Evolutionary conservation across 352 stramenopile species (phyloP), one percentile per base, ranked within the genome.

Genomic region (Phytopythium ostracodes): DNA sequence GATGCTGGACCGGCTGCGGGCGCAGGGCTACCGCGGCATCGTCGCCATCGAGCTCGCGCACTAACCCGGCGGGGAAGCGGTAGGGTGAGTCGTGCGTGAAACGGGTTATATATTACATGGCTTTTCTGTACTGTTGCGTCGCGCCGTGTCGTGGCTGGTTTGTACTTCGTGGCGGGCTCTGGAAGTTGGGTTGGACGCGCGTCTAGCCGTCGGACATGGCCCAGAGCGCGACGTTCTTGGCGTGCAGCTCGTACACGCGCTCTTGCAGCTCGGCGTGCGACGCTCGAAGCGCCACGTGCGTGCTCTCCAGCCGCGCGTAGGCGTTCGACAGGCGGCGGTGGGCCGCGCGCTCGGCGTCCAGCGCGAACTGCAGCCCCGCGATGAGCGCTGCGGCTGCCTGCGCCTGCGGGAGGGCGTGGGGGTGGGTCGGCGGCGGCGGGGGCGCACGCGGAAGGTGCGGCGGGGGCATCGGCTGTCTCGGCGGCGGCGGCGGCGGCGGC

Each of bases 1-100:
- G 35, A 78, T 91, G 68, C 71, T 89, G 56, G 66, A 82, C 24
- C 72, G 72, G 44, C 75, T 92, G 11, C 60, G 73, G 15, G 68
- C 69, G 17, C 84, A 91, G 44, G 84, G 84, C 7, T 66, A 86
- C 54, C 61, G 59, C 24, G 71, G 78, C 29, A 67, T 92, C 29
- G 81, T 87, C 56, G 63, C 75, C 33, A 64, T 92, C 58, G 84
- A 81, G 18, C 68, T 87, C 18, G 64, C 73, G 2, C 65, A 72
- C 20, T 81, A 65, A n/a, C n/a, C n/a, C n/a, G n/a, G n/a, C n/a
- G n/a, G n/a, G 60, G 0, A 5, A 18, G 11, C 9, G 14, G 10
- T 55, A 49, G 42, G n/a, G 42, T 3, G 20, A 1, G 42, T 49
- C 42, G 42, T 25, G 18, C n/a, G n/a, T n/a, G n/a, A n/a, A 25